Evolutionary conservation across 768 basidiomycete species (phyloP).

Genomic region (Rhizopogon vinicolor): DNA sequence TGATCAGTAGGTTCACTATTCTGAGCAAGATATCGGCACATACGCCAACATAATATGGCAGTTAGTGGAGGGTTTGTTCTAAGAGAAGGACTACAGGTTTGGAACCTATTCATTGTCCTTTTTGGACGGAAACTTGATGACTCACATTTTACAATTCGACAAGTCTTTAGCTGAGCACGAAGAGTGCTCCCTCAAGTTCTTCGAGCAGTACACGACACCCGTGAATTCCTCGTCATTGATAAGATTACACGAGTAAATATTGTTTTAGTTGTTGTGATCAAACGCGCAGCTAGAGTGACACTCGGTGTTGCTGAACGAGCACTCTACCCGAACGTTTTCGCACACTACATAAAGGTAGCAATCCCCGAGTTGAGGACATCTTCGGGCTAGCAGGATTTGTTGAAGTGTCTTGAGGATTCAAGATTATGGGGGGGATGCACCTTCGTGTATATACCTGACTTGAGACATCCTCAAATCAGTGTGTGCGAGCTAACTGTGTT

Average conservation of each 20-base stretch:
- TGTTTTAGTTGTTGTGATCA: constrained; percentile 13
- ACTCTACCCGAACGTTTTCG: constrained; percentile 19
- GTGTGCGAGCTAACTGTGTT: not conserved
- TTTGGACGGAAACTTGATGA: not conserved
- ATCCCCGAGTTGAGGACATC: constrained; percentile 7
- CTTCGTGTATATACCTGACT: not conserved
- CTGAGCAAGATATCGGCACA: constrained; percentile 19
- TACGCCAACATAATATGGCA: constrained; percentile 17
- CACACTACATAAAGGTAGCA: constrained; percentile 19
- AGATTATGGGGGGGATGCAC: not conserved
- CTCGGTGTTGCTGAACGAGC: constrained; percentile 23
- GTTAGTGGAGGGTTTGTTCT: constrained; percentile 12
- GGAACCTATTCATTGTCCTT: constrained; percentile 1
- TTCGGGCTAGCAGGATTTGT: constrained; percentile 17
- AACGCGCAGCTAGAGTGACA: constrained; percentile 19
- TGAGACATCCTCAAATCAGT: not conserved
- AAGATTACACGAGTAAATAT: constrained; percentile 23
- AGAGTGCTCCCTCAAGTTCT: constrained; percentile 15
- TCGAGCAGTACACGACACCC: constrained; percentile 19
- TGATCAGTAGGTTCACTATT: constrained; percentile 27
- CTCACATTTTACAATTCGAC: constrained; percentile 11
- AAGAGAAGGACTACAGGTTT: constrained; percentile 6
- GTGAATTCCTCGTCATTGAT: constrained; percentile 19
- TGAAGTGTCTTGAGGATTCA: constrained; percentile 12
- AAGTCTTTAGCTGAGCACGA: constrained; percentile 10